These are phyloP conservation scores for Talaromyces sp. DNA, from an alignment of 2,329 filamentous ascomycete species.

Conservation along the genomic window DNA sequence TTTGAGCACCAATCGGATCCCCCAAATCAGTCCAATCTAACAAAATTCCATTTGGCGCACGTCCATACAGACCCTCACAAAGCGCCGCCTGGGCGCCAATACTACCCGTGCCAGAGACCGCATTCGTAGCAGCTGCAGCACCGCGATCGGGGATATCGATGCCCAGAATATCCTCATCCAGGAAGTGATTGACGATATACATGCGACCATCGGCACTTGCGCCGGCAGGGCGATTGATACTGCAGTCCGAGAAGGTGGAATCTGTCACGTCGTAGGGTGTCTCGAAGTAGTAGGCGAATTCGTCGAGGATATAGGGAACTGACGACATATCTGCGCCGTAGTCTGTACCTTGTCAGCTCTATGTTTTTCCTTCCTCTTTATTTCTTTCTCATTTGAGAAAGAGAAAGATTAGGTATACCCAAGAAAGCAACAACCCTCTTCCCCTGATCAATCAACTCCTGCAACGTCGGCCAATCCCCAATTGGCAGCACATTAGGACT, in stretches of 20 bases:
- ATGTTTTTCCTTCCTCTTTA: neutral
- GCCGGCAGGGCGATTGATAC: conserved; percentile 43
- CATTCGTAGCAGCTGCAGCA: conserved; percentile 41
- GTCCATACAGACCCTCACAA: conserved; percentile 39
- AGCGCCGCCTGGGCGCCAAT: conserved; percentile 42
- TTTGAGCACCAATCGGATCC: conserved; percentile 41
- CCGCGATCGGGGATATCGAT: conserved; percentile 43
- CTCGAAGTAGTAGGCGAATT: conserved; percentile 47
- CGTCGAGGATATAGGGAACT: conserved; percentile 43
- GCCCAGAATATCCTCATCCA: conserved; percentile 42
- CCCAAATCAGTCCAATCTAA: conserved; percentile 47
- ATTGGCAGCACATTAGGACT: conserved; percentile 30
- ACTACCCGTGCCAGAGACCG: conserved; percentile 40
- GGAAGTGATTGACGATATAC: conserved; percentile 50
- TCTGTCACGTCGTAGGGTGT: conserved; percentile 44
- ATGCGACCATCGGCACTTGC: conserved; percentile 39
- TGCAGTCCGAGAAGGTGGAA: conserved; percentile 41
- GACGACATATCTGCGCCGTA: conserved; percentile 37
- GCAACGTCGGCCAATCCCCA: conserved; percentile 43
- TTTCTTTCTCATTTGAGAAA: neutral
- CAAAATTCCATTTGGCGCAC: conserved; percentile 43
- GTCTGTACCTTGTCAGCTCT: conserved; percentile 26
- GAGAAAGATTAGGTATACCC: conserved; percentile 25
- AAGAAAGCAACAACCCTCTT: conserved; percentile 45
- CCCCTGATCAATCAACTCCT: conserved; percentile 39